Evolutionary conservation across 306 rosid species (phyloP).

Genomic region (Prunus salicina): DNA sequence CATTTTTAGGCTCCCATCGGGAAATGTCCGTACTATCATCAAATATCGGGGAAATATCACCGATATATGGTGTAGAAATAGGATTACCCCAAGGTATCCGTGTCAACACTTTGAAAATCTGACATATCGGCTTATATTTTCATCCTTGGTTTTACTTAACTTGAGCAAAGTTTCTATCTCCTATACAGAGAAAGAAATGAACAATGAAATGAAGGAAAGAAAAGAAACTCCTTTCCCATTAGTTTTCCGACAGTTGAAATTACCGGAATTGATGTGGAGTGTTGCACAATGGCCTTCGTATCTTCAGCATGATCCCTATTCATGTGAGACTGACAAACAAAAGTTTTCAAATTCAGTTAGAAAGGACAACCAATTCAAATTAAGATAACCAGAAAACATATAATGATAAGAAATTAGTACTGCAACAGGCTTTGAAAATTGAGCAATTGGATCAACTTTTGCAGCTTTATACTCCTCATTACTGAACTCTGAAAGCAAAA

Average conservation of each 20-base stretch:
- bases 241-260: not conserved
- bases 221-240: constrained; percentile 9
- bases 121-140: no score
- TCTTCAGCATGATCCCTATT: constrained; percentile 93
- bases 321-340: constrained; percentile 79
- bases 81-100: no score
- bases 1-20: no score
- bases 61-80: no score
- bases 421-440: constrained; percentile 91
- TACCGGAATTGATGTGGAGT: constrained; percentile 86
- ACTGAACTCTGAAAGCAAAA: constrained; percentile 50
- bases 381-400: constrained; percentile 18
- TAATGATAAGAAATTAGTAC: constrained; percentile 39
- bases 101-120: no score
- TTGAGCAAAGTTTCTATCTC: constrained; percentile 2
- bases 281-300: constrained; percentile 83
- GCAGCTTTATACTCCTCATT: constrained; percentile 72
- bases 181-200: not conserved
- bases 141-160: not conserved
- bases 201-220: not conserved
- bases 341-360: constrained; percentile 13
- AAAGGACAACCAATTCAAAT: not conserved
- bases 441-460: constrained; percentile 84
- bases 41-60: no score
- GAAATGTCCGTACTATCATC: no score